phyloP scores from a whole-genome alignment of 495 filamentous ascomycete genomes.

The Rostrohypoxylon terebratum region DNA sequence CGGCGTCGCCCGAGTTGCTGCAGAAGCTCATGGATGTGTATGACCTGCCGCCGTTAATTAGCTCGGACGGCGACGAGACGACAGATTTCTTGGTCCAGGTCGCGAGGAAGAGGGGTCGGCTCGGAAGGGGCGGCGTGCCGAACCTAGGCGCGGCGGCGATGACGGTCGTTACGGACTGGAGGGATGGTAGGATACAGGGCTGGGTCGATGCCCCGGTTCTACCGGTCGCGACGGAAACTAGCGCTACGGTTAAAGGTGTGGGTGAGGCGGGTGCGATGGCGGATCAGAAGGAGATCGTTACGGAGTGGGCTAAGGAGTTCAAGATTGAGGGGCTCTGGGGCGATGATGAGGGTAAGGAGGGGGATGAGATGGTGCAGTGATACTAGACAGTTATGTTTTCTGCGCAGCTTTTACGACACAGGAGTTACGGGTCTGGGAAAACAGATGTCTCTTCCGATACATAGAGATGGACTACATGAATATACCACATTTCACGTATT shows the following conservation, averaged over 20 bases:
- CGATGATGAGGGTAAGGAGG: constrained; percentile 54
- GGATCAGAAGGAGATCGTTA: constrained; percentile 90
- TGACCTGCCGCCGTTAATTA: constrained; percentile 79
- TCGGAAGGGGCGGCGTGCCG: constrained; percentile 90
- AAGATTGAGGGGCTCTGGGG: constrained; percentile 95
- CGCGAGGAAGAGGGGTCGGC: constrained; percentile 86
- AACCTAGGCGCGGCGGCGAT: constrained; percentile 89
- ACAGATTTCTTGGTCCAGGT: constrained; percentile 96
- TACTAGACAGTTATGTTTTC: not conserved
- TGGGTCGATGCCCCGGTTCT: constrained; percentile 83
- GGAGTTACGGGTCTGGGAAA: constrained; percentile 25
- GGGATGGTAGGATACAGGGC: constrained; percentile 93
- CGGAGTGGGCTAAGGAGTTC: constrained; percentile 95
- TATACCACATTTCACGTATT: constrained; percentile 2
- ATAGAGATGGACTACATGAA: constrained; percentile 3
- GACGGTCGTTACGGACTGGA: constrained; percentile 93
- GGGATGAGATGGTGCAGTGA: constrained; percentile 51
- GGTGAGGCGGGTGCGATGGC: constrained; percentile 48
- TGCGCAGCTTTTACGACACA: not conserved
- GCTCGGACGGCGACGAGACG: constrained; percentile 73
- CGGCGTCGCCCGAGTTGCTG: constrained; percentile 75
- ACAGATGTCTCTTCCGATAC: not conserved
- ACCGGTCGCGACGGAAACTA: constrained; percentile 59
- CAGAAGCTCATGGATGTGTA: constrained; percentile 84
- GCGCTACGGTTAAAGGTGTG: constrained; percentile 51